A percentile compares a stretch with the other conserved stretches of the same genome.
Conservation (phyloP, 2,329 filamentous ascomycete genomes). For the Colletotrichum horii region DNA sequence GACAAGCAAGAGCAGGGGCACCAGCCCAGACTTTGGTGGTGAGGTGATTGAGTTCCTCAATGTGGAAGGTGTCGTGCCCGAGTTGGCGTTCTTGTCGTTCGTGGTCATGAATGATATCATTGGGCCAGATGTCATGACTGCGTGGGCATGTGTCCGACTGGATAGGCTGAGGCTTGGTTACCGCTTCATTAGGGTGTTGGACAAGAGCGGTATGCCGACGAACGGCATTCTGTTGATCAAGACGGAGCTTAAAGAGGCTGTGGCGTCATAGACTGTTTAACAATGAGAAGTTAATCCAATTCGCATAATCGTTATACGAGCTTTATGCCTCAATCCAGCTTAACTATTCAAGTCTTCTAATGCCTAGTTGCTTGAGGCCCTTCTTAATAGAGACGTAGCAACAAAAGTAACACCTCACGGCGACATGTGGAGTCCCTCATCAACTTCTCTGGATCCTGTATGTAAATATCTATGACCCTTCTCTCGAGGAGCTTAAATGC, state of each 20-base stretch:
- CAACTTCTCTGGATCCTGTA: too few relatives aligned
- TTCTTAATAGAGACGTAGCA: too few relatives aligned
- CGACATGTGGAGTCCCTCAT: too few relatives aligned
- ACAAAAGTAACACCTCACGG: too few relatives aligned
- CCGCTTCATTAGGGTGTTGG: constrained; percentile 77
- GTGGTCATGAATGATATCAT: constrained; percentile 88
- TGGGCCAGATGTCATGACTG: constrained; percentile 77
- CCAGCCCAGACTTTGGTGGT: constrained; percentile 66
- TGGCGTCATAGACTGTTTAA: too few relatives aligned
- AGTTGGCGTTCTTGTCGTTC: constrained; percentile 78
- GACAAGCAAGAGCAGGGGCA: constrained; percentile 62
- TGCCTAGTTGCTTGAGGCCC: too few relatives aligned
- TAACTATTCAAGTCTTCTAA: too few relatives aligned
- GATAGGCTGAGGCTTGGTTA: constrained; percentile 80
- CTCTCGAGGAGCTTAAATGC: too few relatives aligned
- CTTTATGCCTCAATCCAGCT: too few relatives aligned
- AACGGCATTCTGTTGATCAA: constrained; percentile 78
- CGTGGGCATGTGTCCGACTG: constrained; percentile 87
- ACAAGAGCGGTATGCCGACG: constrained; percentile 69
- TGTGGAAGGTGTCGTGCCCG: constrained; percentile 64
- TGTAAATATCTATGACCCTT: too few relatives aligned
- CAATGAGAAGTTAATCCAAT: too few relatives aligned
- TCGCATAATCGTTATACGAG: too few relatives aligned
- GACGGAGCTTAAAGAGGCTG: constrained; percentile 28
- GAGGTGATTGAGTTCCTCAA: constrained; percentile 64